Conservation (phyloP, 2,329 filamentous ascomycete genomes). For the Diaporthe citri region DNA sequence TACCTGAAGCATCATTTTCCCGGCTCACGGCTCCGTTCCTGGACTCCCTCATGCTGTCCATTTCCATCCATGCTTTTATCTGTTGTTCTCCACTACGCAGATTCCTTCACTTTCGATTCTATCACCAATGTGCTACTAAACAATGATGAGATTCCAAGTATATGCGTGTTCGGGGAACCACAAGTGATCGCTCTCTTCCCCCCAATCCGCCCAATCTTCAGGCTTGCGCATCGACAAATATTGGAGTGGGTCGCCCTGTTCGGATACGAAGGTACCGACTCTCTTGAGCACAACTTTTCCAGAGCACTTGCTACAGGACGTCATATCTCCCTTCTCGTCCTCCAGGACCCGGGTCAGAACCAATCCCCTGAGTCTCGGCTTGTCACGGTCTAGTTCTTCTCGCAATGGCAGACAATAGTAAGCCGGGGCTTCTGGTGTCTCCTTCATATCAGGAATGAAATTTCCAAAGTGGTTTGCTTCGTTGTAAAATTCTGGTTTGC, state of each 20-base stretch:
- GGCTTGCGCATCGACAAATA: conserved; percentile 27
- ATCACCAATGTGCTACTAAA: background rate
- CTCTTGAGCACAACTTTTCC: background rate
- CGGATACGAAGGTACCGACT: conserved; percentile 4
- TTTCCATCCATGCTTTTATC: background rate
- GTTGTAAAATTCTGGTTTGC: background rate
- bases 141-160: background rate
- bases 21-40: too few relatives aligned
- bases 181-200: conserved; percentile 4
- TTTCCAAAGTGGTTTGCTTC: background rate
- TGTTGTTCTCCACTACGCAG: too few relatives aligned
- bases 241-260: conserved; percentile 11
- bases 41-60: background rate
- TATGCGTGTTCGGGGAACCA: conserved; percentile 20
- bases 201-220: conserved; percentile 21
- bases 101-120: too few relatives aligned
- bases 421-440: too few relatives aligned
- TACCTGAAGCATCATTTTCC: too few relatives aligned
- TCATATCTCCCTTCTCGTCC: background rate
- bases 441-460: conserved; percentile 18
- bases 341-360: conserved; percentile 3
- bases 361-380: background rate
- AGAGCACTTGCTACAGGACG: conserved; percentile 25
- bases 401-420: conserved; percentile 24
- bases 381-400: background rate